Conservation (phyloP, 2,329 filamentous ascomycete genomes). For the Daldinia eschscholtzii region DNA sequence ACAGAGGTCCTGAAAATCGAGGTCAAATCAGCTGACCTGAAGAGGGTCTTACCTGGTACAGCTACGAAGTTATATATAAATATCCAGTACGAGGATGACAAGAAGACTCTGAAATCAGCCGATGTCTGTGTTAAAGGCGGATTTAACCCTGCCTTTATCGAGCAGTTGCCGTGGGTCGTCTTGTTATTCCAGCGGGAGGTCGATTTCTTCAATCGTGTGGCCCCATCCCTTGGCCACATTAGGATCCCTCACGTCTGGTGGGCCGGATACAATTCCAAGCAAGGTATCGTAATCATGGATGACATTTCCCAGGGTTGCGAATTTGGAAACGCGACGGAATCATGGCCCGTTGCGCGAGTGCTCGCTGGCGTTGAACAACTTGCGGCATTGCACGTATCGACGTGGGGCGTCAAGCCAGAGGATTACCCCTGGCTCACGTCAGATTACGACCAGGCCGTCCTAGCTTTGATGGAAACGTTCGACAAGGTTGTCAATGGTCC, state of each 20-base stretch:
- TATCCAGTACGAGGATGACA: conserved; percentile 37
- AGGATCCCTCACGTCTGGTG: conserved; percentile 45
- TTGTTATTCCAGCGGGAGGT: conserved; percentile 49
- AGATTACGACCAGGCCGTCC: conserved; percentile 50
- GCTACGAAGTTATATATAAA: conserved; percentile 46
- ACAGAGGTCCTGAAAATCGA: conserved; percentile 37
- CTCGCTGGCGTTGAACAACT: conserved; percentile 52
- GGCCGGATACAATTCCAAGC: conserved; percentile 43
- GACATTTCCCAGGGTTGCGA: conserved; percentile 45
- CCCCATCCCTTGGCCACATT: conserved; percentile 44
- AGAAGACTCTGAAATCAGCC: conserved; percentile 18
- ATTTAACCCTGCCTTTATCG: conserved; percentile 48
- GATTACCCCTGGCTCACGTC: conserved; percentile 52
- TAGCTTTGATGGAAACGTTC: conserved; percentile 48
- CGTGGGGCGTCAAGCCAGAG: conserved; percentile 46
- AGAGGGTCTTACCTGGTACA: conserved; percentile 42
- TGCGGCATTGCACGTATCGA: conserved; percentile 52
- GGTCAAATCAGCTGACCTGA: conserved; percentile 41
- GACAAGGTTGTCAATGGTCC: conserved; percentile 44
- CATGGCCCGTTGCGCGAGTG: conserved; percentile 46
- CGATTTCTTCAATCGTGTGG: conserved; percentile 49
- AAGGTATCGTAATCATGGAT: conserved; percentile 50
- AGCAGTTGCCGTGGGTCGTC: conserved; percentile 45
- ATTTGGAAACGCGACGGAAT: conserved; percentile 43
- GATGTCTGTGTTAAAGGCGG: conserved; percentile 49